Evolutionary conservation across 2,329 filamentous ascomycete genomes (phyloP).

Genomic region (Rhynchosporium secalis): DNA sequence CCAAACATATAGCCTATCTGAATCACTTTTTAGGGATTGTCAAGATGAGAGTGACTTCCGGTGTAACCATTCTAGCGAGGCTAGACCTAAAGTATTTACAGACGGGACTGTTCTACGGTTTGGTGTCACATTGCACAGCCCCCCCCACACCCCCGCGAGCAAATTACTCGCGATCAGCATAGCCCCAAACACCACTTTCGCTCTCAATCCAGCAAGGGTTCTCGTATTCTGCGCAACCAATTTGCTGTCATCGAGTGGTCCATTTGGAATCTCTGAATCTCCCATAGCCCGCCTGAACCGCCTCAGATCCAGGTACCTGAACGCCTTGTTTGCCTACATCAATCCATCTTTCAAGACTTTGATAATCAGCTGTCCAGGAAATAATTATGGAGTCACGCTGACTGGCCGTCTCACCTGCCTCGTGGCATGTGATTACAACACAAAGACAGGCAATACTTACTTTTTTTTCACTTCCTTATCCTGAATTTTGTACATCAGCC

Average conservation of each 20-base stretch:
- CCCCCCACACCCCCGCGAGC: not conserved
- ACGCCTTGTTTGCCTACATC: not conserved
- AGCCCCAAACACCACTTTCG: not conserved
- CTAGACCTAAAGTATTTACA: not conserved
- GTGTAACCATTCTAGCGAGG: not conserved
- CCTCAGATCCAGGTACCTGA: too few relatives aligned
- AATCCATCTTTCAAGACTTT: not conserved
- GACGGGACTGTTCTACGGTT: not conserved
- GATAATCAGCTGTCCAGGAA: not conserved
- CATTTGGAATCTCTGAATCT: not conserved
- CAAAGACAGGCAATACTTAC: not conserved
- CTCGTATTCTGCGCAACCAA: not conserved
- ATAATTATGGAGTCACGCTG: slow-evolving; percentile 3
- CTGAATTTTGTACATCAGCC: not conserved
- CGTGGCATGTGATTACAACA: not conserved
- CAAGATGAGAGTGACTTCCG: not conserved
- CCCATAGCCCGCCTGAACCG: not conserved
- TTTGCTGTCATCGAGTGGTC: not conserved
- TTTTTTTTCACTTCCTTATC: not conserved
- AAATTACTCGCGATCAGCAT: not conserved
- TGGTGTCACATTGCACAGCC: not conserved
- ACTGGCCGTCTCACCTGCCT: slow-evolving; percentile 10
- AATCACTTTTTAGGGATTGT: too few relatives aligned
- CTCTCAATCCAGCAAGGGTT: not conserved
- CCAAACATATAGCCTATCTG: not conserved